phyloP scores from a whole-genome alignment of 2,329 filamentous ascomycete genomes.

The Pestalotiopsis sp. region DNA sequence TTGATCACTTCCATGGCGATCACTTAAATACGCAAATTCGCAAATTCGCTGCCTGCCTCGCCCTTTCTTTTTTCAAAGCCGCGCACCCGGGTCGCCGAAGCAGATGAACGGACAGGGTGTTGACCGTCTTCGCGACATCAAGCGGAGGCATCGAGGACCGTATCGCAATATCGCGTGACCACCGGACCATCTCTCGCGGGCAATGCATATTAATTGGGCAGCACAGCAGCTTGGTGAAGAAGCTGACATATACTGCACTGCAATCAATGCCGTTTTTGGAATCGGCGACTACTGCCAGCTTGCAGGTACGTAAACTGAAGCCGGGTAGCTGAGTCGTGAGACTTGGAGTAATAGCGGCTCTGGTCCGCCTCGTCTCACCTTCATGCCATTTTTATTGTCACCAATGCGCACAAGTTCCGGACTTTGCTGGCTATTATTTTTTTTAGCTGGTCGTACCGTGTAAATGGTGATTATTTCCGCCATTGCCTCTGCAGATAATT shows the following conservation, averaged over 20 bases:
- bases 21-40: not conserved
- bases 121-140: too few species aligned
- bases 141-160: not conserved
- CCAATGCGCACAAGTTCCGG: not conserved
- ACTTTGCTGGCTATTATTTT: not conserved
- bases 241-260: not conserved
- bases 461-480: not conserved
- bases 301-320: not conserved
- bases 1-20: not conserved
- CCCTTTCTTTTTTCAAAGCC: too few species aligned
- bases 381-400: not conserved
- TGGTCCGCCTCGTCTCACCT: not conserved
- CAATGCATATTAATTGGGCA: not conserved
- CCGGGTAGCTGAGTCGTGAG: constrained; percentile 2
- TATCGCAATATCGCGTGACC: not conserved
- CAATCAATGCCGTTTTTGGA: not conserved
- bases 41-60: not conserved
- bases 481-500: too few species aligned
- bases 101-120: too few species aligned
- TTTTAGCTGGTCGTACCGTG: not conserved
- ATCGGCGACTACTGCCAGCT: not conserved
- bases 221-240: not conserved
- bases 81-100: too few species aligned
- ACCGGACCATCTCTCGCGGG: not conserved
- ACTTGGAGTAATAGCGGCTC: constrained; percentile 3